Base-by-base conservation (phyloP, 2,329 filamentous ascomycete genomes). In the Pleomassaria siparia region DNA sequence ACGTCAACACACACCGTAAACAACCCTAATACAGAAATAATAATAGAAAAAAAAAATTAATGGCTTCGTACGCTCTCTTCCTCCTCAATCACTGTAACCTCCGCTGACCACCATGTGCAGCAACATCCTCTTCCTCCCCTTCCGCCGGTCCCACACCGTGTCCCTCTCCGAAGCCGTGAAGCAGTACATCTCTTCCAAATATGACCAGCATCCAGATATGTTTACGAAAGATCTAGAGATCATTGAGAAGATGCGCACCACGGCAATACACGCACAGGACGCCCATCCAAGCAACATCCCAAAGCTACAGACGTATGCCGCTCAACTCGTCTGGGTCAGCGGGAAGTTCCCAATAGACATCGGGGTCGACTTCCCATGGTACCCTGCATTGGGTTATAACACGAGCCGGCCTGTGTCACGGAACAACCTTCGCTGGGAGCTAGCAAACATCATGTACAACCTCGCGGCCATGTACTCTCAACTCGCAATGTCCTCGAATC, bases 141-240 rank as follows among this genome's bases (percentile, higher is more conserved):
- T 97, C 73, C 89, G 92, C 61, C 88, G 86, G 67, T 92, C 91
- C 43, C 84, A 88, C 55, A 80, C 86, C 47, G 79, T 96, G 32
- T 87, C 87, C 49, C 81, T 97, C 52, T 87, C 89, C 46, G 79
- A 83, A 51, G 88, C 91, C 41, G 91, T 99, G 69, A 90, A 89
- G 56, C 86, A 94, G 69, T 97, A 99, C 76, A 97, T 99, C 65
- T 95, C 91, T 52, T 87, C 84, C 72, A 96, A 97, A 80, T 97
- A 97, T 86, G 92, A 97, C 72, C 94, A 99, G 70, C 92, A 96
- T 68, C 92, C 94, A 26, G 91, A 96, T 72, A 95, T 96, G 87
- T 99, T 99, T 73, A 83, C 84, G 54, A 82, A 89, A 55, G 94
- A 99, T 74, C 83, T 96, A 49, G 85, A 91, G 65, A 82, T 87